Evolutionary conservation across 148 eudicot species (phyloP).

Genomic region (Camellia sinensis): DNA sequence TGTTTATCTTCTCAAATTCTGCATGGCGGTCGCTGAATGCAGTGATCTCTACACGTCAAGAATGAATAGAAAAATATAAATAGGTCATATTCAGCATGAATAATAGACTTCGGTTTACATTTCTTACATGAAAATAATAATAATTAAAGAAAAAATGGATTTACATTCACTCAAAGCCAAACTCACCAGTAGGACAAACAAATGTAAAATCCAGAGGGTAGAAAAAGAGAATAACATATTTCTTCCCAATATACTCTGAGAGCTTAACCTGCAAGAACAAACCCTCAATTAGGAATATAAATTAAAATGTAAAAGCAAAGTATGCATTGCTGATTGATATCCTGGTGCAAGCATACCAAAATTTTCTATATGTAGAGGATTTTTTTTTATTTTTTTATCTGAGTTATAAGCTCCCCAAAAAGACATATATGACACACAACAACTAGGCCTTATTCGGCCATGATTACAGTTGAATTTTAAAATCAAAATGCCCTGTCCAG

Average conservation of each 20-base stretch:
- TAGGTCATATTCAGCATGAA: constrained; percentile 1
- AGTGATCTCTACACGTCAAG: constrained; percentile 66
- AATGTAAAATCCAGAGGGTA: constrained; percentile 96
- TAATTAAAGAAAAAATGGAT: neutral
- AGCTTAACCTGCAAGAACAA: constrained; percentile 77
- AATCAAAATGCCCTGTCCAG: neutral
- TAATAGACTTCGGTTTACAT: neutral
- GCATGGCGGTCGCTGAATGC: constrained; percentile 93
- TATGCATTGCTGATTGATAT: neutral
- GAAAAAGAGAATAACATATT: constrained; percentile 94
- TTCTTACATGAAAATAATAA: neutral
- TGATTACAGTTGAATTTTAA: neutral
- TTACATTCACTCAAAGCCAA: neutral
- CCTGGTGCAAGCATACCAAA: neutral
- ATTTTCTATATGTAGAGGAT: neutral
- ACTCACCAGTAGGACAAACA: constrained; percentile 97
- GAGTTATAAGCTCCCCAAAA: too few species aligned
- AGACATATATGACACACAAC: neutral
- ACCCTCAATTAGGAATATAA: neutral
- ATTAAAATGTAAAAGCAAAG: neutral
- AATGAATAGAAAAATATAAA: neutral
- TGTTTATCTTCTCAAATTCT: constrained; percentile 87
- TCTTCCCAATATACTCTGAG: constrained; percentile 89
- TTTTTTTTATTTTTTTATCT: too few species aligned
- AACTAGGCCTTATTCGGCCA: neutral